A percentile compares a stretch with the other conserved stretches of the same genome.
Evolutionary conservation across 2,329 filamentous ascomycete genomes (phyloP).

Genomic region (Aspergillus alliaceus): DNA sequence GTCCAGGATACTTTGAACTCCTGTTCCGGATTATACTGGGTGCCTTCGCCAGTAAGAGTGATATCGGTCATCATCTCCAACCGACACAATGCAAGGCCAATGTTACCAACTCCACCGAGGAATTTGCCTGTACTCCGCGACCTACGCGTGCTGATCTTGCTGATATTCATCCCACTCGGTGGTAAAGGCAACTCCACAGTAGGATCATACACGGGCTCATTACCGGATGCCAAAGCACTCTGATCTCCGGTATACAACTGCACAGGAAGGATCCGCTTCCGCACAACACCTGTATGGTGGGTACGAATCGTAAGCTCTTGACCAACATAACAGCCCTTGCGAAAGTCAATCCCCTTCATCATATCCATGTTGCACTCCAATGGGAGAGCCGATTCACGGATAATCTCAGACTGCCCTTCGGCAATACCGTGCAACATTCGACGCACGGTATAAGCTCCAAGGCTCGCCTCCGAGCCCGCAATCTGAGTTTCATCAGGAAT

Average conservation of each 20-base stretch:
- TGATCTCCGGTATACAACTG: slow-evolving; percentile 62
- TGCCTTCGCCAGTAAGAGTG: slow-evolving; percentile 66
- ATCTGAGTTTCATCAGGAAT: slow-evolving; percentile 36
- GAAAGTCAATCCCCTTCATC: slow-evolving; percentile 83
- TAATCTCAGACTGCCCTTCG: slow-evolving; percentile 80
- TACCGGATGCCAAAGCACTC: slow-evolving; percentile 46
- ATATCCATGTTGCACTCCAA: slow-evolving; percentile 88
- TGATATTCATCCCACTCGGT: slow-evolving; percentile 52
- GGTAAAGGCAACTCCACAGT: slow-evolving; percentile 29
- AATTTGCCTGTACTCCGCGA: slow-evolving; percentile 77
- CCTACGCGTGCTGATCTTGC: slow-evolving; percentile 50
- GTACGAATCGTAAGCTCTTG: slow-evolving; percentile 97
- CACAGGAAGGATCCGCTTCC: slow-evolving; percentile 84
- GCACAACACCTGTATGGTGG: slow-evolving; percentile 87
- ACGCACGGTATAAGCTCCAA: slow-evolving; percentile 69
- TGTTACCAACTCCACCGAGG: slow-evolving; percentile 74
- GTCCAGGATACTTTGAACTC: slow-evolving; percentile 62
- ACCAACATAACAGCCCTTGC: slow-evolving; percentile 94
- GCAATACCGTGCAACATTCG: slow-evolving; percentile 78
- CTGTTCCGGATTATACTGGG: slow-evolving; percentile 58
- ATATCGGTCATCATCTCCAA: slow-evolving; percentile 89
- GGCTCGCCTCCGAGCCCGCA: slow-evolving; percentile 49
- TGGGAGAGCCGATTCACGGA: slow-evolving; percentile 70
- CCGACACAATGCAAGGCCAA: slow-evolving; percentile 83
- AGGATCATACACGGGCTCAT: slow-evolving; percentile 44